Percentiles rank a stretch among this genome's conserved stretches.
These are phyloP conservation scores for Ogataea ramenticola DNA, from an alignment of 805 yeast genomes.

Conservation along the genomic window DNA sequence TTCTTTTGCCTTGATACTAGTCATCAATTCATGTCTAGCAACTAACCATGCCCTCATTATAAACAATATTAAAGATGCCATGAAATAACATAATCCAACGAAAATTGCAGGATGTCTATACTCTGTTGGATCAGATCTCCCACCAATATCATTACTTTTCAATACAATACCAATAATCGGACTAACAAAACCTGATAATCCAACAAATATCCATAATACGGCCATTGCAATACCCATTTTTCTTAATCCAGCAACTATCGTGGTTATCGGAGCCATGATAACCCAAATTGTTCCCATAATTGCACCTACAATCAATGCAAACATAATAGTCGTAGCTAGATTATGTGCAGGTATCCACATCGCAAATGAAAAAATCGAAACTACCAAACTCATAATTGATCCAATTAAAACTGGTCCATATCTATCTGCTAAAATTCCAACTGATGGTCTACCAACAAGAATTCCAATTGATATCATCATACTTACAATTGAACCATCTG, in stretches of 20 bases:
- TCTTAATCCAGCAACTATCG: slow-evolving; percentile 46
- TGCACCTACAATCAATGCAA: slow-evolving; percentile 46
- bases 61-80: slow-evolving; percentile 34
- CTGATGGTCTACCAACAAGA: slow-evolving; percentile 45
- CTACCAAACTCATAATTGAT: slow-evolving; percentile 29
- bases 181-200: slow-evolving; percentile 43
- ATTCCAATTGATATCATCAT: slow-evolving; percentile 58
- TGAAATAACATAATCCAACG: slow-evolving; percentile 49
- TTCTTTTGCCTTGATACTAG: slow-evolving; percentile 14
- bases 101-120: slow-evolving; percentile 50
- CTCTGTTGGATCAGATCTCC: slow-evolving; percentile 32
- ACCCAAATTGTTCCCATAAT: slow-evolving; percentile 60
- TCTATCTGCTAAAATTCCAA: slow-evolving; percentile 44
- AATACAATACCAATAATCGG: slow-evolving; percentile 55
- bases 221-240: slow-evolving; percentile 46
- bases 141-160: slow-evolving; percentile 26
- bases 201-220: slow-evolving; percentile 40
- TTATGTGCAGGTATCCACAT: slow-evolving; percentile 56
- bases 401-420: slow-evolving; percentile 46
- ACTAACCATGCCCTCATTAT: slow-evolving; percentile 49
- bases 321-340: slow-evolving; percentile 45
- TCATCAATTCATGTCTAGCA: slow-evolving; percentile 34
- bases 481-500: slow-evolving; percentile 50
- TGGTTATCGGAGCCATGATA: slow-evolving; percentile 41
- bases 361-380: slow-evolving; percentile 34